Percentiles rank a stretch among this genome's conserved stretches.
Evolutionary conservation across 2,329 filamentous ascomycete species (phyloP).

Genomic region (Microcera coccophila): DNA sequence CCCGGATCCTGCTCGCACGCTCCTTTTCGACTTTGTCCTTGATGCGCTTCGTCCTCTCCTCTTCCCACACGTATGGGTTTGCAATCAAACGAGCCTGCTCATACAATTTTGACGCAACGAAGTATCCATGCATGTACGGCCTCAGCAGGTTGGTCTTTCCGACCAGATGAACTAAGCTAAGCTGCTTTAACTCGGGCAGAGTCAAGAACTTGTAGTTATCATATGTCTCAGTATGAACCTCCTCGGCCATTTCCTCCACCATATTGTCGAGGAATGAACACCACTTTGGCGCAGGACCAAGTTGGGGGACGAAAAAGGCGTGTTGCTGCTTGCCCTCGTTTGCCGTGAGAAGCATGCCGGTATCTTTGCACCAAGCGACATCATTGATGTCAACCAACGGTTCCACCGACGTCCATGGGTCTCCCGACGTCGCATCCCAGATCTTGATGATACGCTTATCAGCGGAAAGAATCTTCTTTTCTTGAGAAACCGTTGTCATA

Average conservation of each 20-base stretch:
- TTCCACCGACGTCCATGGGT: constrained; percentile 93
- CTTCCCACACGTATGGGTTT: constrained; percentile 90
- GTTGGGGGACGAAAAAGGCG: constrained; percentile 88
- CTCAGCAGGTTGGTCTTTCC: constrained; percentile 85
- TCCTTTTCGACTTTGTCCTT: constrained; percentile 97
- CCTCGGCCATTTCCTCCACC: constrained; percentile 97
- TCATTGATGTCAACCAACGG: constrained; percentile 92
- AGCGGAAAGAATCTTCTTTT: constrained; percentile 84
- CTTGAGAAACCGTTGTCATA: constrained; percentile 66
- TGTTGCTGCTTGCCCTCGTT: constrained; percentile 96
- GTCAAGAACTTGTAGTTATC: constrained; percentile 99
- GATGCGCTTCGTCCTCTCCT: constrained; percentile 84
- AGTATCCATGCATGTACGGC: constrained; percentile 99
- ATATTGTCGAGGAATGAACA: constrained; percentile 96
- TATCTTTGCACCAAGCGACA: constrained; percentile 87
- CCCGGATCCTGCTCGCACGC: constrained; percentile 87
- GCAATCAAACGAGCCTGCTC: constrained; percentile 91
- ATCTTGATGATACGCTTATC: constrained; percentile 98
- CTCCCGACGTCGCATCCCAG: constrained; percentile 79
- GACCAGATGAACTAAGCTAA: constrained; percentile 84
- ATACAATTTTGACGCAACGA: constrained; percentile 91
- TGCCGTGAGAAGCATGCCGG: constrained; percentile 91
- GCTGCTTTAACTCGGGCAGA: constrained; percentile 73
- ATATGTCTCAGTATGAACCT: constrained; percentile 74
- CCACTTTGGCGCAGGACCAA: constrained; percentile 92